Base-by-base conservation (phyloP, 345 rosid genomes). In the Camelina laxa region DNA sequence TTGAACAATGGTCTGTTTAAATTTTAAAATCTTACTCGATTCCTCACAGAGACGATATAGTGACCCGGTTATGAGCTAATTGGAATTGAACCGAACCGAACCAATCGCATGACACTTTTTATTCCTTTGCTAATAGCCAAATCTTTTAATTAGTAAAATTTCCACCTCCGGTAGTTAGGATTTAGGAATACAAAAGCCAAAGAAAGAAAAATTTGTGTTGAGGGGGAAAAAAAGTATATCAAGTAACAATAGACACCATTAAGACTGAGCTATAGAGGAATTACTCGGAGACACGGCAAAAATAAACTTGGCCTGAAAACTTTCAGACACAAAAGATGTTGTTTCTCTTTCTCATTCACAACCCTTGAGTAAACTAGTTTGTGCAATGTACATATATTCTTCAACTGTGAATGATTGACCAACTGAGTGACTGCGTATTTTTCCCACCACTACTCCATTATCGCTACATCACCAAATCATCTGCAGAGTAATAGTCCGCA, bases 401-500 rank as follows among this genome's bases (percentile, higher is more conserved):
- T 42, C 48, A 42, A 42, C 15, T 42, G 48, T 64, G 67, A 70
- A 65, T 64, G 45, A 56, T 45, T 24, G 16, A 70, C 59, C 19
- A 4, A 64, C 59, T 27, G 7, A 76, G 35, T 48, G 27, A 70
- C 10, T 42, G 47, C 50, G 67, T 73, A 6, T 67, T 12, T 44
- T 13, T 5, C 55, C 15, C 5, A 63, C 67, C 36, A 50, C 0
- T 22, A 22, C 24, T 24, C 0, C 4, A 2, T 60, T 31, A 5
- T n/a, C 5, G 69, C 51, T 84, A 88, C 73, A 92, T 74, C 69
- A 92, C 97, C 85, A 96, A 80, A 81, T 96, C 98, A 84, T 88
- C 98, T 51, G 97, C 96, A 31, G 98, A 92, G 84, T 96, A 96
- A 85, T 92, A 91, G 77, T 96, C 99, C 2, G 97, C 96, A 42